phyloP scores from a whole-genome alignment of 1,284 basidiomycete species.

The Rhodofomes roseus region DNA sequence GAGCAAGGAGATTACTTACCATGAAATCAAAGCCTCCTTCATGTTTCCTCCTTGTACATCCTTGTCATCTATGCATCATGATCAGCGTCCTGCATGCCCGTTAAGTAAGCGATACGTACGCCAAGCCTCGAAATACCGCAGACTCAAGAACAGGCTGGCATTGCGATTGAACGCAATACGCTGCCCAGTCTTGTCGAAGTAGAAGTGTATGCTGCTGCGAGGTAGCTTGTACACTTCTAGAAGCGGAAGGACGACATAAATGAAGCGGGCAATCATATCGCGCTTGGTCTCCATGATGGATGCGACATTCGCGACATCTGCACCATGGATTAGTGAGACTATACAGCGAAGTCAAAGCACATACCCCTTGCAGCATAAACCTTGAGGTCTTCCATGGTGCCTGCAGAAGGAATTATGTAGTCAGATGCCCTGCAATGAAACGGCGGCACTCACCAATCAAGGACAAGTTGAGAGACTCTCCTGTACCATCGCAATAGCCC shows the following conservation, averaged over 20 bases:
- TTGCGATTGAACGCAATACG: conserved; percentile 93
- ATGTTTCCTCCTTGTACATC: conserved; percentile 58
- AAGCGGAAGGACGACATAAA: conserved; percentile 56
- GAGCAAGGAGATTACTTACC: conserved; percentile 38
- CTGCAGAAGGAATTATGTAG: conserved; percentile 30
- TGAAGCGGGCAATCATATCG: conserved; percentile 65
- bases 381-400: conserved; percentile 60
- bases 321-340: background rate
- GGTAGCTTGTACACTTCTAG: conserved; percentile 62
- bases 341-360: conserved; percentile 7
- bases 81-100: background rate
- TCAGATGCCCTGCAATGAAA: background rate
- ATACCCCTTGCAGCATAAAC: conserved; percentile 69
- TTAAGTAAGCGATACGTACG: conserved; percentile 51
- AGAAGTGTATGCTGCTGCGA: conserved; percentile 77
- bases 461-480: conserved; percentile 59
- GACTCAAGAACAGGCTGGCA: conserved; percentile 87
- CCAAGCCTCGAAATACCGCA: conserved; percentile 86
- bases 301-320: conserved; percentile 52
- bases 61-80: conserved; percentile 53
- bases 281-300: conserved; percentile 48
- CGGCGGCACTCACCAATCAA: conserved; percentile 44
- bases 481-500: conserved; percentile 81
- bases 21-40: conserved; percentile 77
- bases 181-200: conserved; percentile 79